Percentiles rank a stretch among this genome's conserved stretches.
Evolutionary conservation across 257 asterid species (phyloP).

Genomic region (Gentiana dahurica): DNA sequence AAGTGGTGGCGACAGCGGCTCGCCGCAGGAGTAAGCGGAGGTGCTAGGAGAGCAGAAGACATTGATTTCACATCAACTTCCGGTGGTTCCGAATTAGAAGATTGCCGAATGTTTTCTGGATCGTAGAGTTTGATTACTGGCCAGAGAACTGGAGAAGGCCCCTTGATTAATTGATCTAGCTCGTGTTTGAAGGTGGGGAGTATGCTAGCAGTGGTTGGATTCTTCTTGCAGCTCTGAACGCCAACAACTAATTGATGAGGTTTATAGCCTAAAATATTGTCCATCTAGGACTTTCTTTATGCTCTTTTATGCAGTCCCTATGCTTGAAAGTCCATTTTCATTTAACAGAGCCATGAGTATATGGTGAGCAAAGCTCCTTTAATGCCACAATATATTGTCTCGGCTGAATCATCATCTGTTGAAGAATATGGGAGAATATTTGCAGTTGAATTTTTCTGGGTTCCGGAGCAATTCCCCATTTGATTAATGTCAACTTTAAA

Average conservation of each 20-base stretch:
- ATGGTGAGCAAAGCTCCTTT: too few species aligned
- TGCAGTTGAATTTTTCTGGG: slow-evolving; percentile 50
- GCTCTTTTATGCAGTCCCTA: too few species aligned
- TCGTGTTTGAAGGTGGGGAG: background rate
- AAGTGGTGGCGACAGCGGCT: too few species aligned
- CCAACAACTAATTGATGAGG: background rate
- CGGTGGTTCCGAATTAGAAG: slow-evolving; percentile 19
- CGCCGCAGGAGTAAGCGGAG: too few species aligned
- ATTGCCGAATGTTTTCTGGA: slow-evolving; percentile 50
- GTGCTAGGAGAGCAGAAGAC: too few species aligned
- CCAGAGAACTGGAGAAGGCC: slow-evolving; percentile 29
- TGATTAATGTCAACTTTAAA: slow-evolving; percentile 3
- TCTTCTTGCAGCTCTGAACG: slow-evolving; percentile 41
- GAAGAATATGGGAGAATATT: slow-evolving; percentile 63
- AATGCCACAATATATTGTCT: too few species aligned
- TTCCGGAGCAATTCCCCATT: slow-evolving; percentile 73
- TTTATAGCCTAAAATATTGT: too few species aligned
- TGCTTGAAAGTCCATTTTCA: too few species aligned
- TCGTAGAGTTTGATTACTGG: slow-evolving; percentile 73
- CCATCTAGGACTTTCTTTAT: too few species aligned
- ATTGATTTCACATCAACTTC: too few species aligned
- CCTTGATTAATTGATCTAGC: slow-evolving; percentile 3
- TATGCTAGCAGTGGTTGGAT: background rate
- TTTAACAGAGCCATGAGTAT: too few species aligned
- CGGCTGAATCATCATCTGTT: too few species aligned